Base-by-base conservation (phyloP, 2,329 filamentous ascomycete genomes). In the Talaromyces sp. region DNA sequence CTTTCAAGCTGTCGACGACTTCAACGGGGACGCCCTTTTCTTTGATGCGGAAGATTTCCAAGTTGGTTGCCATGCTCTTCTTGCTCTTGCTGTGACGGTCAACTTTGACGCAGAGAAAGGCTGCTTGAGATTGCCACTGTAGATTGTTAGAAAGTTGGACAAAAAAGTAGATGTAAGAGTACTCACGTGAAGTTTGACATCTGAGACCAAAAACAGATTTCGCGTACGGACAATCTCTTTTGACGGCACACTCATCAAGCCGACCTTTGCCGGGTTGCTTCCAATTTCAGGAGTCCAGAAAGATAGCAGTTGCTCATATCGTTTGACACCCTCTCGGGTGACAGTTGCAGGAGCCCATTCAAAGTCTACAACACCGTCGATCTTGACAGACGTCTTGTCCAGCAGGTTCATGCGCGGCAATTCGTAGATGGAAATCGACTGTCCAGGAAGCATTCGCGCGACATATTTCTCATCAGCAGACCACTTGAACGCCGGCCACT, bases 401-500 rank as follows among this genome's bases (percentile, higher is more conserved):
- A 96, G 83, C 53, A 96, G 83, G 72, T 89, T 90, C 92, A 96
- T 96, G 70, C 88, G 84, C 48, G 92, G 92, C 14, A 92, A 80
- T 75, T 96, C 91, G 75, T 96, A 96, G 69, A 96, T 86, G 57
- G 91, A 94, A 71, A 99, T 96, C 59, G 90, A 91, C 67, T 92
- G 86, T 66, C 89, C 90, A 65, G 91, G 92, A 63, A 87, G 91
- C 81, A 97, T 87, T 64, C 94, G 88, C 24, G 94, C 94, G 63
- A 97, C 92, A 74, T 96, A 99, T 77, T 95, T 94, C 79, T 97
- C 92, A 72, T 99, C 94, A 3, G 94, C 83, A 31, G 94, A 97
- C 94, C 94, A 99, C 81, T 99, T 99, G 86, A 99, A 99, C 2
- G 93, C 92, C 26, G 94, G 94, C 94, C 94, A 99, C 72, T 94